phyloP scores from a whole-genome alignment of 2,329 filamentous ascomycete species.

The Dothistroma septosporum region DNA sequence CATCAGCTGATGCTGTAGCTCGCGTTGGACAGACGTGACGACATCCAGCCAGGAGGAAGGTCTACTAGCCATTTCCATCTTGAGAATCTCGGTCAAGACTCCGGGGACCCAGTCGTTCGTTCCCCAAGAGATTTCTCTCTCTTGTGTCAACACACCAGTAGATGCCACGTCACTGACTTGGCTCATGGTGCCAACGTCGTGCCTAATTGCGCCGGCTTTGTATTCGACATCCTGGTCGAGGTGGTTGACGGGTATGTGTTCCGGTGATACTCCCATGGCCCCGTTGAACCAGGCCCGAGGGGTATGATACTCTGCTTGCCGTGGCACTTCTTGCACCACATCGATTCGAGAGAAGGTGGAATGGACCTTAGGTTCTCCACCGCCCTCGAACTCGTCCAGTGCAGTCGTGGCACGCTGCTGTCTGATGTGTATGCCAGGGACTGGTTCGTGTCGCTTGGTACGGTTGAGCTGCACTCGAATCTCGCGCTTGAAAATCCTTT shows the following conservation, averaged over 20 bases:
- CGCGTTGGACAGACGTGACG: background rate
- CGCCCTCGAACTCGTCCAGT: background rate
- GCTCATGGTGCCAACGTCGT: background rate
- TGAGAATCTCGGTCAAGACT: background rate
- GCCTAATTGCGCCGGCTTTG: background rate
- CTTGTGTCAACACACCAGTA: background rate
- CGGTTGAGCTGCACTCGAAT: background rate
- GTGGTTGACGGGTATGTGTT: background rate
- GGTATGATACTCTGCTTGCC: background rate
- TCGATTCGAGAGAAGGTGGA: background rate
- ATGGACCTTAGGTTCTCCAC: background rate
- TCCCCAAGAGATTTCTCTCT: too few species aligned
- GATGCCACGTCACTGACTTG: background rate
- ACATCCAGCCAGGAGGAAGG: background rate
- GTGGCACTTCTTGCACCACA: background rate
- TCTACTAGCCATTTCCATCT: constrained; percentile 3
- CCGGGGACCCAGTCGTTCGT: background rate
- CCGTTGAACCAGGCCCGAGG: background rate
- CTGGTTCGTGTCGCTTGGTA: background rate
- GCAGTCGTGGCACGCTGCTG: background rate
- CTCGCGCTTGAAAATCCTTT: background rate
- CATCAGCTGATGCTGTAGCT: constrained; percentile 1
- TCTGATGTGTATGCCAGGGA: background rate
- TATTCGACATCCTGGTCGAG: background rate
- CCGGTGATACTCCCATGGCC: background rate